Conservation (phyloP, 2,329 filamentous ascomycete genomes). For the Aaosphaeria arxii region DNA sequence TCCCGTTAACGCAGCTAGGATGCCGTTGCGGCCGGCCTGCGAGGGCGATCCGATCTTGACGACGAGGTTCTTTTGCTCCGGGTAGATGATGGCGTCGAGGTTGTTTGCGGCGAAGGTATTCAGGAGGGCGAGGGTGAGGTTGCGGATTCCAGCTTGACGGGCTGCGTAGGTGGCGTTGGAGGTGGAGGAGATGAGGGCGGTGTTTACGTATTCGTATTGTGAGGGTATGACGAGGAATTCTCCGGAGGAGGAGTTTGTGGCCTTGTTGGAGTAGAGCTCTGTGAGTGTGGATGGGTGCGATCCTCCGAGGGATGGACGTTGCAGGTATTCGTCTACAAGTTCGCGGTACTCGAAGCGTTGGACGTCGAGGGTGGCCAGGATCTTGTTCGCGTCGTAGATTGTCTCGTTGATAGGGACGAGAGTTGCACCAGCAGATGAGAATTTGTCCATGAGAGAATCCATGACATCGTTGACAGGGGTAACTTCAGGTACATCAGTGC, state of each 20-base stretch:
- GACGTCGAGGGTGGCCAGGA: conserved; percentile 53
- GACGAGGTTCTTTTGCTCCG: conserved; percentile 62
- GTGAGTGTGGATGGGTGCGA: conserved; percentile 45
- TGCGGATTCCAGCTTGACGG: conserved; percentile 49
- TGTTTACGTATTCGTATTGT: conserved; percentile 56
- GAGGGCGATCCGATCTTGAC: conserved; percentile 56
- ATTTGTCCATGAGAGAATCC: conserved; percentile 44
- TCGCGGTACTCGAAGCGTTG: conserved; percentile 61
- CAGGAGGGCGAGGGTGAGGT: conserved; percentile 52
- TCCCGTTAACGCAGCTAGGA: conserved; percentile 54
- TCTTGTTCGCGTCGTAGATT: conserved; percentile 52
- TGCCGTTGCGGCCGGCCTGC: conserved; percentile 60
- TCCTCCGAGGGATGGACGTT: conserved; percentile 42
- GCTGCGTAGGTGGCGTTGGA: conserved; percentile 48
- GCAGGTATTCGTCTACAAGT: conserved; percentile 55
- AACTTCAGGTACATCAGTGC: conserved; percentile 51
- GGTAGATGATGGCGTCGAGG: conserved; percentile 61
- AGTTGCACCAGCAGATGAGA: conserved; percentile 48
- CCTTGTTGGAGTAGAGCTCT: conserved; percentile 47
- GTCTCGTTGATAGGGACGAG: conserved; percentile 50
- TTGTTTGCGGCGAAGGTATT: conserved; percentile 48
- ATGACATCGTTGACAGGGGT: conserved; percentile 57
- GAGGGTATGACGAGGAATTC: conserved; percentile 60
- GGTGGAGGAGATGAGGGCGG: conserved; percentile 51
- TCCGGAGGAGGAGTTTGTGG: conserved; percentile 29